A percentile compares a stretch with the other conserved stretches of the same genome.
Conservation (phyloP, 1,139 yeast species). For the Geotrichum reessii region DNA sequence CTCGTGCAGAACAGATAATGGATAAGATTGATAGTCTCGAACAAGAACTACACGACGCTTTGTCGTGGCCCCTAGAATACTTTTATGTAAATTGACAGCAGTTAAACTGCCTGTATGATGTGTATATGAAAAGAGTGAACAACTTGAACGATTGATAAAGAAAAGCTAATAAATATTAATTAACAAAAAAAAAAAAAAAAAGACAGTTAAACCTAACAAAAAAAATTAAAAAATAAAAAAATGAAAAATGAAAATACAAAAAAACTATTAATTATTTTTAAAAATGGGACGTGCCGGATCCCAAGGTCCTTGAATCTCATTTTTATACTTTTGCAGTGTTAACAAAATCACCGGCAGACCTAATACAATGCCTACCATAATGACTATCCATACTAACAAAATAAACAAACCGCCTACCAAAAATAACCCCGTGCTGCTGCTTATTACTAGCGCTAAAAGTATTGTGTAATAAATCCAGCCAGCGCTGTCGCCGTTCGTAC, state of each 20-base stretch:
- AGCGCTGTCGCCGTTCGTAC: slow-evolving; percentile 1
- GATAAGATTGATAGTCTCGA: slow-evolving; percentile 16
- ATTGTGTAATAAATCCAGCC: slow-evolving; percentile 26
- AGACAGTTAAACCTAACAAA: no score
- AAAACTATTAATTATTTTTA: neutral
- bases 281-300: slow-evolving; percentile 70
- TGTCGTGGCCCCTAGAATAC: slow-evolving; percentile 2
- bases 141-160: neutral
- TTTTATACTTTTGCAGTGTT: slow-evolving; percentile 70
- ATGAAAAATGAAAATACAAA: no score
- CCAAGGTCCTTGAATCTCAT: slow-evolving; percentile 92
- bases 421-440: slow-evolving; percentile 33
- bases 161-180: neutral
- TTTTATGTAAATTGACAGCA: neutral
- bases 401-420: slow-evolving; percentile 41
- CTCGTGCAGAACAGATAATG: slow-evolving; percentile 10
- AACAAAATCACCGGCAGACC: slow-evolving; percentile 67
- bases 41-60: slow-evolving; percentile 12
- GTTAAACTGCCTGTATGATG: neutral
- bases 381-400: slow-evolving; percentile 46
- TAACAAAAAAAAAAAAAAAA: neutral
- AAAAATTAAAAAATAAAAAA: no score
- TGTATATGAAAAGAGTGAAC: neutral
- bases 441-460: slow-evolving; percentile 24
- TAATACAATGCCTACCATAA: slow-evolving; percentile 47